Percentiles rank a stretch among this genome's conserved stretches.
phyloP scores from a whole-genome alignment of 495 filamentous ascomycete genomes.

The Xylaria acuta region DNA sequence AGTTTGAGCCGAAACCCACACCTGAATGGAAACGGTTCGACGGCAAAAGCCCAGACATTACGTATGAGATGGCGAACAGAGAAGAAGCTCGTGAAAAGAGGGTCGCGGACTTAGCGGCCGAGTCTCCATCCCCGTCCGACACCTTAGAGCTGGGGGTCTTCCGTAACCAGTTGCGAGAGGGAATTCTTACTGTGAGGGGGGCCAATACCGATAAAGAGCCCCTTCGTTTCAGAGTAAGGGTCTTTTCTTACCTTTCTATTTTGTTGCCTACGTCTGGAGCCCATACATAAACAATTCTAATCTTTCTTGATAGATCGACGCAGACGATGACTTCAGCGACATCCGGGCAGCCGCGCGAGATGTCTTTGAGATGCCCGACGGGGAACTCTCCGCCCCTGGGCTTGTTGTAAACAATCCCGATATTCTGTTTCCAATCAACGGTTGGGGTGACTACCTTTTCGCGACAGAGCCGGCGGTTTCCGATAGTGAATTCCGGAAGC shows the following conservation, averaged over 20 bases:
- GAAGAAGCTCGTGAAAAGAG: background rate
- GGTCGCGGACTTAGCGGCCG: background rate
- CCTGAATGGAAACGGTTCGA: too few relatives aligned
- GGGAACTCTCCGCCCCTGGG: background rate
- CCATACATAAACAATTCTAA: background rate
- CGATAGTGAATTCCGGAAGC: background rate
- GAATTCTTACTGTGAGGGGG: background rate
- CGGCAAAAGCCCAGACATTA: background rate
- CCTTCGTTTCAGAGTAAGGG: background rate
- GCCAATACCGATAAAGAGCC: conserved; percentile 4
- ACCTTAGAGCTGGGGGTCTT: conserved; percentile 1
- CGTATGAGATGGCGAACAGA: background rate
- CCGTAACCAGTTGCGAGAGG: background rate
- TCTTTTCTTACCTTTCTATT: background rate
- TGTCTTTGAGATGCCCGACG: conserved; percentile 2
- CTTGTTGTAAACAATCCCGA: conserved; percentile 5
- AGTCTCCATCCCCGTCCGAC: background rate
- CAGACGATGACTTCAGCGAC: conserved; percentile 2
- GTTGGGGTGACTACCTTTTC: background rate
- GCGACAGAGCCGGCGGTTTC: background rate
- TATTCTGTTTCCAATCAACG: conserved; percentile 7
- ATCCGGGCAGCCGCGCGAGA: background rate
- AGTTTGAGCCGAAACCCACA: conserved; percentile 1
- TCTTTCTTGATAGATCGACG: background rate
- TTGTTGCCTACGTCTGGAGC: background rate